phyloP scores from a whole-genome alignment of 2,329 filamentous ascomycete species.

The Geosmithia putterillii region DNA sequence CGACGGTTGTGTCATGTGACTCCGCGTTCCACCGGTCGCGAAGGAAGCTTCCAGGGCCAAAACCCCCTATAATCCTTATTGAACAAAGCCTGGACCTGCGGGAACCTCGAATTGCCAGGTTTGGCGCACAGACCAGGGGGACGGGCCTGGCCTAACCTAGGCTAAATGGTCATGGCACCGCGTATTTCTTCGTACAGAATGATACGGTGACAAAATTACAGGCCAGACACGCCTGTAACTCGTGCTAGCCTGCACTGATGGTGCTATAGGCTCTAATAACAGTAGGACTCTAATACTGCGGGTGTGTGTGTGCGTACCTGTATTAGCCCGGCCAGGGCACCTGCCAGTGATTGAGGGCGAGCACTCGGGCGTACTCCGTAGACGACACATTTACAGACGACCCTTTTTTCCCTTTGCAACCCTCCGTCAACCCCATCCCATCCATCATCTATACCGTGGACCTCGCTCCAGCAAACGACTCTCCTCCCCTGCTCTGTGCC shows the following conservation, averaged over 20 bases:
- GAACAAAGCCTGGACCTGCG: not conserved
- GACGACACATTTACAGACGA: not conserved
- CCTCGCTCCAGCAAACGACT: not conserved
- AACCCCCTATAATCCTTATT: not conserved
- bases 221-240: not conserved
- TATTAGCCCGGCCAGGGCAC: too few relatives aligned
- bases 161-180: too few relatives aligned
- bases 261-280: not conserved
- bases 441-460: not conserved
- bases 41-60: not conserved
- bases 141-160: too few relatives aligned
- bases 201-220: too few relatives aligned
- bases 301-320: too few relatives aligned
- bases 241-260: too few relatives aligned
- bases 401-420: constrained; percentile 1
- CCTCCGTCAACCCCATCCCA: not conserved
- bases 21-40: not conserved
- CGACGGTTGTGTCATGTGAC: too few relatives aligned
- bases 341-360: not conserved
- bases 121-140: not conserved
- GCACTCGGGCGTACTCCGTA: too few relatives aligned
- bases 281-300: too few relatives aligned
- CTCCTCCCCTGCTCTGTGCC: not conserved
- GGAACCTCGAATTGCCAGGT: not conserved
- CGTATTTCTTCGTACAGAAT: too few relatives aligned